Evolutionary conservation across 2,329 filamentous ascomycete species (phyloP).

Genomic region (Fusarium sambucinum): DNA sequence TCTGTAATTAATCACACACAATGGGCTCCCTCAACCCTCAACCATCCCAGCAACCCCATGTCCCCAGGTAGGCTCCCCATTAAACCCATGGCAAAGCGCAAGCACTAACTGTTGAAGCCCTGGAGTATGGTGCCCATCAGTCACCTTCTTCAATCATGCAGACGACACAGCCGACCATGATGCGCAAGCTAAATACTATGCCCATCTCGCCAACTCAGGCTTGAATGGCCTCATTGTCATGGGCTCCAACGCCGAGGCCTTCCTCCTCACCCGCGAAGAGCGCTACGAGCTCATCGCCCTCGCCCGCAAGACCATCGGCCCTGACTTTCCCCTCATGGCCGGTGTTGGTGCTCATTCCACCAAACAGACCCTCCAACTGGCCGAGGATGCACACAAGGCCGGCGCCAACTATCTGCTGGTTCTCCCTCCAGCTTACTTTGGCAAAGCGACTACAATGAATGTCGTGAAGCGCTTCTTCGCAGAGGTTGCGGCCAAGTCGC

Average conservation of each 20-base stretch:
- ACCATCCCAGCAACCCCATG: constrained; percentile 32
- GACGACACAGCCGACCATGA: constrained; percentile 62
- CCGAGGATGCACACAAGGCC: constrained; percentile 68
- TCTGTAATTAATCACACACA: background rate
- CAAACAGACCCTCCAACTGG: constrained; percentile 70
- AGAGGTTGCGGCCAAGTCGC: constrained; percentile 64
- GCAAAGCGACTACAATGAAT: constrained; percentile 68
- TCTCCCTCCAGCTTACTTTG: constrained; percentile 74
- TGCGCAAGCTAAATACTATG: constrained; percentile 63
- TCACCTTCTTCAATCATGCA: constrained; percentile 65
- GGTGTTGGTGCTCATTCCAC: constrained; percentile 75
- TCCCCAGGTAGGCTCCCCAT: constrained; percentile 43
- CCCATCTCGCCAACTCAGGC: constrained; percentile 63
- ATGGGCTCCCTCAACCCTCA: constrained; percentile 35
- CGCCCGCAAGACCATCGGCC: constrained; percentile 81
- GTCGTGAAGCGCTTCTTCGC: constrained; percentile 71
- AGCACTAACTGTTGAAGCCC: background rate
- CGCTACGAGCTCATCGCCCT: constrained; percentile 66
- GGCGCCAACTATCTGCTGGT: constrained; percentile 73
- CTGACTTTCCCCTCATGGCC: constrained; percentile 87
- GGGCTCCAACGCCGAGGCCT: constrained; percentile 68
- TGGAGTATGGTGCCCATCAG: constrained; percentile 63
- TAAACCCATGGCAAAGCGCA: too few relatives aligned
- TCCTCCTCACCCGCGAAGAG: constrained; percentile 70
- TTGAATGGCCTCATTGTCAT: constrained; percentile 65